Base-by-base conservation (phyloP, 345 rosid species). In the Mercurialis annua region DNA sequence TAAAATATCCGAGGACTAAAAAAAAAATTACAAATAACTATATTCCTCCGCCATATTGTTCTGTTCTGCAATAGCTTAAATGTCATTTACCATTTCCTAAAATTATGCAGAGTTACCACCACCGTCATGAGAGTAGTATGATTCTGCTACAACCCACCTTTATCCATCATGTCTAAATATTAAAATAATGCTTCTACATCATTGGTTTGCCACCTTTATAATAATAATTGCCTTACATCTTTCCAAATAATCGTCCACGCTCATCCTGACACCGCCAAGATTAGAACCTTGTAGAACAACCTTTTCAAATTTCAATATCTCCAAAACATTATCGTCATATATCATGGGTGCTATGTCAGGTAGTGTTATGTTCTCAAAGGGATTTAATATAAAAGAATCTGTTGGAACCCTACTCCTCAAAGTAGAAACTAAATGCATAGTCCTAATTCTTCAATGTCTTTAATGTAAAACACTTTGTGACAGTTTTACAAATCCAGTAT, bases 291-390 rank as follows among this genome's bases (percentile, higher is more conserved):
- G 40, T n/a, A 33, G 14, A 18, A 57, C 62, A 20, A 33, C 42
- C 23, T 57, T 57, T 57, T 57, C 62, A 33, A 33, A 9, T 52
- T 57, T 40, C 36, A 55, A 30, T 4, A 57, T 57, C 44, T 31
- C 3, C 26, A 57, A 12, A 57, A 7, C 15, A 10, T 34, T 31
- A n/a, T n/a, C 5, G 16, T 31, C 24, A 9, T 31, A 51, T 3
- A 15, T n/a, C 43, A 10, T 10, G 23, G 10, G 62, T 31, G 44
- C 62, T 57, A 5, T n/a, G 42, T 40, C 23, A 33, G n/a, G 44
- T 15, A 30, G 26, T 10, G 30, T 40, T 14, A 15, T 40, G 3
- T 16, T 40, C 21, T 40, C 31, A 38, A 40, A 42, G 31, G 31
- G 10, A 15, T 60, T 60, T 34, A 42, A 56, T 31, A 44, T 29